A percentile compares a stretch with the other conserved stretches of the same genome.
phyloP scores from a whole-genome alignment of 208 protist genomes.

The Naegleria lovaniensis region DNA sequence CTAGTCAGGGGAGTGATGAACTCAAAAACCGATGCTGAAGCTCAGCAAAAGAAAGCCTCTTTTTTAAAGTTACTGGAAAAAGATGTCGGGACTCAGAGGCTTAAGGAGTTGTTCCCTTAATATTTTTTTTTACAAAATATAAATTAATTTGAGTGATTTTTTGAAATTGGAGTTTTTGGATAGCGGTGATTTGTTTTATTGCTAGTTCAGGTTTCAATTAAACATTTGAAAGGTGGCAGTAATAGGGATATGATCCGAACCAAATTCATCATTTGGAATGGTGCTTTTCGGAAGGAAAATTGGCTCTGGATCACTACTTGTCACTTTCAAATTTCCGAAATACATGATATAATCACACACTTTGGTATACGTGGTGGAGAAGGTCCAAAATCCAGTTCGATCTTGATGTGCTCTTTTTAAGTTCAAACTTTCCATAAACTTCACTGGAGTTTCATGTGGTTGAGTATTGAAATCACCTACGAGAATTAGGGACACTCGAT shows the following conservation, averaged over 20 bases:
- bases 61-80: background rate
- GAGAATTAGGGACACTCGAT: background rate
- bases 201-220: too few species aligned
- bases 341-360: background rate
- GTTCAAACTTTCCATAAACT: background rate
- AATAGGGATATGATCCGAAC: background rate
- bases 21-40: background rate
- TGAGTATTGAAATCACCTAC: background rate
- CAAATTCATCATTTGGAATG: background rate
- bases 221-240: background rate
- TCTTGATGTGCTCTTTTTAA: background rate
- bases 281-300: background rate
- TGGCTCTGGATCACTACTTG: background rate
- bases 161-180: too few species aligned
- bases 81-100: too few species aligned
- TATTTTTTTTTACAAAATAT: too few species aligned
- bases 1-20: background rate
- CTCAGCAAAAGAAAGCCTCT: background rate
- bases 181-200: too few species aligned
- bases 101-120: too few species aligned
- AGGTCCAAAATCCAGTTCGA: background rate
- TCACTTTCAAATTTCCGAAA: background rate
- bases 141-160: too few species aligned
- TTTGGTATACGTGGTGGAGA: background rate
- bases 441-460: background rate